phyloP scores from a whole-genome alignment of 805 yeast genomes.

The Ogataea henricii region DNA sequence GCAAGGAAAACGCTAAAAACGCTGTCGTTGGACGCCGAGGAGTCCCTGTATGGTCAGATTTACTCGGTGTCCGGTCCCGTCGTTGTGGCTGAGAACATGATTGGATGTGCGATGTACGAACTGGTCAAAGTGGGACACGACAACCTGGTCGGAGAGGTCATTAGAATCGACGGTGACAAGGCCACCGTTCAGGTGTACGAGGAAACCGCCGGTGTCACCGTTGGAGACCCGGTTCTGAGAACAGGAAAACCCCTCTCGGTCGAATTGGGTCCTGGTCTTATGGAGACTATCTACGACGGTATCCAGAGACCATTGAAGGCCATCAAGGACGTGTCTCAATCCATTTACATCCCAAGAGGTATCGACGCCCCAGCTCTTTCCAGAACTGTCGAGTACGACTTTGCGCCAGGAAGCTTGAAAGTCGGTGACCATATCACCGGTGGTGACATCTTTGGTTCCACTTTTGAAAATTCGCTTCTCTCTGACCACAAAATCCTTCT shows the following conservation, averaged over 20 bases:
- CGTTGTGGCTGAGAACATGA: slow-evolving; percentile 96
- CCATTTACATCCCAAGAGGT: slow-evolving; percentile 98
- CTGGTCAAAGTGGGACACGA: slow-evolving; percentile 97
- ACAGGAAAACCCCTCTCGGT: slow-evolving; percentile 99
- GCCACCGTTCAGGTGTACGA: slow-evolving; percentile 99
- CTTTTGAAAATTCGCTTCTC: slow-evolving; percentile 90
- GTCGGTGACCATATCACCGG: slow-evolving; percentile 98
- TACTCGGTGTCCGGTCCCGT: slow-evolving; percentile 98
- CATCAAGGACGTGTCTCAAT: slow-evolving; percentile 81
- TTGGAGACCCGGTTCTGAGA: slow-evolving; percentile 97
- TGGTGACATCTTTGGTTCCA: slow-evolving; percentile 94
- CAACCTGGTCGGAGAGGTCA: slow-evolving; percentile 96
- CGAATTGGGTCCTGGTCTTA: slow-evolving; percentile 98
- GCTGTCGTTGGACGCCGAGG: slow-evolving; percentile 73
- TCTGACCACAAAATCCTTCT: slow-evolving; percentile 90
- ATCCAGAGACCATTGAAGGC: slow-evolving; percentile 98
- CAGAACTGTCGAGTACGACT: slow-evolving; percentile 81
- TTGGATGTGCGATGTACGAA: slow-evolving; percentile 99
- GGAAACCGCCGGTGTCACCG: slow-evolving; percentile 99
- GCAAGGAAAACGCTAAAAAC: slow-evolving; percentile 93
- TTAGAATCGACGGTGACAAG: slow-evolving; percentile 93
- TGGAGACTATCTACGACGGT: slow-evolving; percentile 99
- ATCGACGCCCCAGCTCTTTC: slow-evolving; percentile 93
- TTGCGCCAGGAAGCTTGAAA: slow-evolving; percentile 72
- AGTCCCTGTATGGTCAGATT: slow-evolving; percentile 82